Base-by-base conservation (phyloP, 2,329 filamentous ascomycete genomes). In the Alternaria postmessia region DNA sequence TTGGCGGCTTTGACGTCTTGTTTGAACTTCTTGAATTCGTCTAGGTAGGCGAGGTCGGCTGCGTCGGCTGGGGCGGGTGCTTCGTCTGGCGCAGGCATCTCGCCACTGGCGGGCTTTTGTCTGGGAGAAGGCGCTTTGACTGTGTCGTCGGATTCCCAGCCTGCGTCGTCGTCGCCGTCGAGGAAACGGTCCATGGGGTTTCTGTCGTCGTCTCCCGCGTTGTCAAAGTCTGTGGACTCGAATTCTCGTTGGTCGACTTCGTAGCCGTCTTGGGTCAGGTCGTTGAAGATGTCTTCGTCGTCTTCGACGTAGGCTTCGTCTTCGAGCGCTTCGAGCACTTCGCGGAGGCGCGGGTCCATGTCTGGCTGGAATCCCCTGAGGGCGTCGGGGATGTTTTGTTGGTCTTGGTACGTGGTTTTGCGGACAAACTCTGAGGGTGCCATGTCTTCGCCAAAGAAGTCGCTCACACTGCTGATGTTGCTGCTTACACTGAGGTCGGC, bases 281-380 rank as follows among this genome's bases (percentile, higher is more conserved):
- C 80, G 44, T 87, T 87, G 78, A 99, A 98, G 52, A 98, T 81
- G 56, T 95, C 91, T n/a, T 95, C 92, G 24, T 89, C 88, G 28
- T 87, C 85, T 36, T 94, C 94, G 2, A 99, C 94, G 74, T 93
- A 99, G 3, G 91, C 94, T 24, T 99, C 95, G 73, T 99, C 95
- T 49, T 99, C 95, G 30, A 99, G 82, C 11, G 95, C 95, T 79
- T 97, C 94, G 24, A 99, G 81, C 5, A 94, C 93, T 78, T 99
- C 95, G 46, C 95, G 87, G 68, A 99, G 78, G 39, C 94, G 86
- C 2, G 94, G 94, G 73, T 99, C 96, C 95, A 99, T 98, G 75
- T 98, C 94, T 7, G 96, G 95, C 79, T 99, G 91, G 78, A 99
- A 97, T 0, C 95, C 95, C 3, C 91, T 90, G 72, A 99, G 91